Base-by-base conservation (phyloP, 1,284 basidiomycete genomes). In the Tilletia walkeri region DNA sequence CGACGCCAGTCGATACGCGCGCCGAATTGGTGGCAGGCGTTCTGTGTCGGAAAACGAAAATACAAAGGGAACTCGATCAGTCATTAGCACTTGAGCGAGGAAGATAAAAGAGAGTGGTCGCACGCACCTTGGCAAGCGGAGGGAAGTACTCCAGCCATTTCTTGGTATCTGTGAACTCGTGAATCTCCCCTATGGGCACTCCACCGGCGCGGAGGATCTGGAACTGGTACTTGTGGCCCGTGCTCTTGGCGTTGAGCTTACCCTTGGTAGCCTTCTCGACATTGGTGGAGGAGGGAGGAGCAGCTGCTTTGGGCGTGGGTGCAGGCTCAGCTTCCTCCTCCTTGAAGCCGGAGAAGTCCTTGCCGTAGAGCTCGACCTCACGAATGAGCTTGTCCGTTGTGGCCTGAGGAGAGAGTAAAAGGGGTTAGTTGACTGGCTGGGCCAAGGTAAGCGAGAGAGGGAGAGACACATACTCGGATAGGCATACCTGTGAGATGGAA, bases 401-500 rank as follows among this genome's bases (percentile, higher is more conserved):
- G 30, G 95, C 69, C 75, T 69, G 95, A 79, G 66, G 70, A 66
- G 49, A 16, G 30, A 61, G 18, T 4, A 41, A 24, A 18, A 63
- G 16, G 30, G 16, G 36, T 54, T 5, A 39, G 63, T 38, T 6
- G n/a, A 50, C 14, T 30, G 24, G 24, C 24, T 30, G 24, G 24
- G 6, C 16, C 45, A 34, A 45, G 4, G 16, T 16, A 20, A 69
- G 38, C 24, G 61, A 30, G n/a, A 53, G 12, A 10, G 2, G 41
- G 3, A 7, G n/a, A 48, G 16, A 18, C 34, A 86, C 90, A 73
- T 75, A 93, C 94, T 88, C 96, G 97, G 88, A 99, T 99, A 65
- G 95, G 95, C 93, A 99, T 93, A 67, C 95, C 95, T 7, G 95
- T 98, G 78, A 91, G 92, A 86, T 99, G 96, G 86, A 97, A 83